A percentile compares a stretch with the other conserved stretches of the same genome.
Evolutionary conservation across 129 eudicot genomes (phyloP).

Genomic region (Lactuca saligna): DNA sequence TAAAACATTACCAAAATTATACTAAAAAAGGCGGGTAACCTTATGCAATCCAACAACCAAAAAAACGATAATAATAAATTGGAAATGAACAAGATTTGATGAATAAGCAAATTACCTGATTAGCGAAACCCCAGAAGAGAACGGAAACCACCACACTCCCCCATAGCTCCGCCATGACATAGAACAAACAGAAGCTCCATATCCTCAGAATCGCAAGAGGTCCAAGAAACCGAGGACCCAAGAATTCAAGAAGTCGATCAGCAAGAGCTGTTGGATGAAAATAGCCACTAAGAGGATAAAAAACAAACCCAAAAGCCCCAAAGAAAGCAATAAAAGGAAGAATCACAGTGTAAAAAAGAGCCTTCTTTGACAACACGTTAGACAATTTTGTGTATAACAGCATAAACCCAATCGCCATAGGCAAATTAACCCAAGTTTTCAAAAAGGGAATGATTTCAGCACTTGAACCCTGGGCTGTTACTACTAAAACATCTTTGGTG

Average conservation of each 20-base stretch:
- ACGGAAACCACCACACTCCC: conserved; percentile 99
- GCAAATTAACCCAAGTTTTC: conserved; percentile 99
- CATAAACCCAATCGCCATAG: conserved; percentile 99
- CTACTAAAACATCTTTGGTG: conserved; percentile 96
- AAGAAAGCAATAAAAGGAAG: conserved; percentile 90
- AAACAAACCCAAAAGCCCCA: conserved; percentile 98
- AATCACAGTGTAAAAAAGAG: conserved; percentile 79
- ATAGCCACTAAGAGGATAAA: conserved; percentile 79
- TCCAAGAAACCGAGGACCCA: conserved; percentile 95
- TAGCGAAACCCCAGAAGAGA: conserved; percentile 97
- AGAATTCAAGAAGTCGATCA: conserved; percentile 70
- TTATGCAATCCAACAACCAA: not conserved
- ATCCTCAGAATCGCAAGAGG: conserved; percentile 99
- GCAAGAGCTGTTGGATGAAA: conserved; percentile 92
- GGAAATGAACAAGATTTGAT: conserved; percentile 1
- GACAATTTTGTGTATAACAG: conserved; percentile 75
- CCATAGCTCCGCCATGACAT: conserved; percentile 99
- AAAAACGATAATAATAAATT: too few species aligned
- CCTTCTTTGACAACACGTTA: conserved; percentile 79
- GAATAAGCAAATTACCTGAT: conserved; percentile 64
- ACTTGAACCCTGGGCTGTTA: conserved; percentile 97
- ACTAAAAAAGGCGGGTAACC: not conserved
- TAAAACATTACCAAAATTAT: too few species aligned
- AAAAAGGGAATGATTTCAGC: conserved; percentile 97
- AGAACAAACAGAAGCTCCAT: conserved; percentile 98